A percentile compares a stretch with the other conserved stretches of the same genome.
Evolutionary conservation across 2,329 filamentous ascomycete genomes (phyloP).

Genomic region (Claviceps monticola): DNA sequence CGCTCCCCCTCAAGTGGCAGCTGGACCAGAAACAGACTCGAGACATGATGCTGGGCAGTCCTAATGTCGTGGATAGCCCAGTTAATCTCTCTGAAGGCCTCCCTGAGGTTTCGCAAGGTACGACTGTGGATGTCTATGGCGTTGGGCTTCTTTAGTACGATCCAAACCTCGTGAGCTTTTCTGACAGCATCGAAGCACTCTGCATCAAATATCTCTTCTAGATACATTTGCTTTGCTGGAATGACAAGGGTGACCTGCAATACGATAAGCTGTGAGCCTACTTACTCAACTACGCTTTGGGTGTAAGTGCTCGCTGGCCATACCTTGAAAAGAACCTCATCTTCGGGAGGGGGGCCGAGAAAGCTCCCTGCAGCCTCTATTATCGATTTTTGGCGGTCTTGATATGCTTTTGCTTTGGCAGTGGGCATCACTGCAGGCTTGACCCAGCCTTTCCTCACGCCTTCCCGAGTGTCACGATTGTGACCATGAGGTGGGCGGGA

Average conservation of each 20-base stretch:
- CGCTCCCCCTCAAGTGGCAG: slow-evolving; percentile 7
- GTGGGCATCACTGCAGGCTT: slow-evolving; percentile 7
- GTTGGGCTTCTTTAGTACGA: slow-evolving; percentile 12
- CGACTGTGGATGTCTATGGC: slow-evolving; percentile 15
- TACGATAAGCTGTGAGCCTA: slow-evolving; percentile 5
- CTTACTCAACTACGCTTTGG: neutral
- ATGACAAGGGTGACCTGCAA: slow-evolving; percentile 15
- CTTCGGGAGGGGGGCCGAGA: slow-evolving; percentile 12
- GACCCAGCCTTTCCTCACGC: neutral
- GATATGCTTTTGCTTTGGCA: slow-evolving; percentile 12
- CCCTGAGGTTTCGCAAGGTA: slow-evolving; percentile 12
- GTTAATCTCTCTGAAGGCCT: slow-evolving; percentile 17
- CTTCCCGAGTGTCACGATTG: neutral
- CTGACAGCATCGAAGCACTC: slow-evolving; percentile 16
- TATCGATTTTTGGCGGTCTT: slow-evolving; percentile 8
- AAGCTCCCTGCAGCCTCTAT: slow-evolving; percentile 11
- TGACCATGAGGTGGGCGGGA: neutral
- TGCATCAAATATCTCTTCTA: slow-evolving; percentile 12
- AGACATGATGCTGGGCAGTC: slow-evolving; percentile 12
- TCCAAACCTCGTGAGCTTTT: slow-evolving; percentile 17
- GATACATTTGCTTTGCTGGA: slow-evolving; percentile 15
- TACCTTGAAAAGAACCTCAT: slow-evolving; percentile 14
- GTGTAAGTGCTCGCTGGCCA: neutral
- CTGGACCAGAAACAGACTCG: slow-evolving; percentile 17
- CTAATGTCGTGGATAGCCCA: slow-evolving; percentile 20